Evolutionary conservation across 768 basidiomycete species (phyloP), one percentile per base, ranked within the genome.

Genomic region (Boletus patriciae): DNA sequence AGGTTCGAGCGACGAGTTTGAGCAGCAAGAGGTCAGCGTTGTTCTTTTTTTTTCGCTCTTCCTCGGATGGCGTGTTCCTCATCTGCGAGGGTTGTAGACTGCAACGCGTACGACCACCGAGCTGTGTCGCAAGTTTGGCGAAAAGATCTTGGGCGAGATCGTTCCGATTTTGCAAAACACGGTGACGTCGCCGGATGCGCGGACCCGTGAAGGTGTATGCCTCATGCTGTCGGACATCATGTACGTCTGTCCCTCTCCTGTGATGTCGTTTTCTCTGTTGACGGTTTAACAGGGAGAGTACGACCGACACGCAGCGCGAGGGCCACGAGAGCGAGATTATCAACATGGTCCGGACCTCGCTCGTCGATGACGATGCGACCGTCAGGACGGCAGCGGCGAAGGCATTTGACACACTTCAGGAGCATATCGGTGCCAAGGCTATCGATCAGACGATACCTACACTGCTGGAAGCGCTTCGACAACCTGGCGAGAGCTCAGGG

Each of bases 371-470:
- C 57, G 88, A 94, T 65, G 76, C 88, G 19, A 83, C 82, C 43
- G 96, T 98, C 19, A 86, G 96, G 41, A 76, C 88, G 4, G 95
- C 96, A 0, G 96, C 95, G 7, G 96, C 95, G 0, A 87, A 79
- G 62, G 85, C 88, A 0, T 89, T 99, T 72, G 97, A 98, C 69
- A 83, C 85, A 5, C 80, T 98, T n/a, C 96, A 98, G 75, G 92
- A 95, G 60, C 82, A 88, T 64, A 81, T 98, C 40, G 97, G 96
- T 8, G 80, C 85, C 31, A 91, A 88, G 67, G 94, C 95, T 7
- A 95, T 98, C 60, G 96, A 98, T 66, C 85, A 95, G 74, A 98
- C 94, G 0, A 98, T 98, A 56, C 96, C 97, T 0, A 98, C 96
- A 0, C 73, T 98, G 0, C 71, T 99, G 51, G 94, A 94, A 64